These are phyloP conservation scores for Xylariaceae sp. DNA, from an alignment of 2,329 filamentous ascomycete genomes.

Conservation along the genomic window DNA sequence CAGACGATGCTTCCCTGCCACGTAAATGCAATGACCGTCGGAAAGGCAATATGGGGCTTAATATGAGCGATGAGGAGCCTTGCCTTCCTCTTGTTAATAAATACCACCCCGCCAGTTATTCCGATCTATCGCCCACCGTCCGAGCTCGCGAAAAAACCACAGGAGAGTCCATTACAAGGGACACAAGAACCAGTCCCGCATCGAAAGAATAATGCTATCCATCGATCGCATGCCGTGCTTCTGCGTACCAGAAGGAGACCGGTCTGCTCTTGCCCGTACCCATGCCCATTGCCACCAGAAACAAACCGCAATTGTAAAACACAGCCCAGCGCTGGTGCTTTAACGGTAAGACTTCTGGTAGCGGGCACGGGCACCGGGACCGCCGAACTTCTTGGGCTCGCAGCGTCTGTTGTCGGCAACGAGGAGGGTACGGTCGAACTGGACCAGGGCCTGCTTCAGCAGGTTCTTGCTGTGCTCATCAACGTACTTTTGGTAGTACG, in stretches of 20 bases:
- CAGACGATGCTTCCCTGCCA: conserved; percentile 42
- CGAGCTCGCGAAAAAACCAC: conserved; percentile 23
- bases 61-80: conserved; percentile 19
- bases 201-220: conserved; percentile 14
- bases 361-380: conserved; percentile 88
- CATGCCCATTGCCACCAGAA: conserved; percentile 16
- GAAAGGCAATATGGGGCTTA: conserved; percentile 31
- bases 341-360: conserved; percentile 99
- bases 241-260: conserved; percentile 31
- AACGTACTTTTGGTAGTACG: conserved; percentile 99
- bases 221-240: conserved; percentile 24
- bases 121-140: conserved; percentile 28
- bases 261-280: conserved; percentile 23
- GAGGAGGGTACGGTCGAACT: conserved; percentile 95
- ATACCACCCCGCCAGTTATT: conserved; percentile 34
- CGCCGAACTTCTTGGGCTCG: conserved; percentile 98
- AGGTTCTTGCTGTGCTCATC: conserved; percentile 99
- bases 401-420: conserved; percentile 98
- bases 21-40: conserved; percentile 45
- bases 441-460: conserved; percentile 92
- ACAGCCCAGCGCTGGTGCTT: conserved; percentile 32
- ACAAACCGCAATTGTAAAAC: conserved; percentile 22
- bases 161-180: conserved; percentile 14
- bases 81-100: conserved; percentile 30
- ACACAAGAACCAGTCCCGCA: conserved; percentile 20